phyloP scores from a whole-genome alignment of 163 green algal species.

The Botryococcus braunii region DNA sequence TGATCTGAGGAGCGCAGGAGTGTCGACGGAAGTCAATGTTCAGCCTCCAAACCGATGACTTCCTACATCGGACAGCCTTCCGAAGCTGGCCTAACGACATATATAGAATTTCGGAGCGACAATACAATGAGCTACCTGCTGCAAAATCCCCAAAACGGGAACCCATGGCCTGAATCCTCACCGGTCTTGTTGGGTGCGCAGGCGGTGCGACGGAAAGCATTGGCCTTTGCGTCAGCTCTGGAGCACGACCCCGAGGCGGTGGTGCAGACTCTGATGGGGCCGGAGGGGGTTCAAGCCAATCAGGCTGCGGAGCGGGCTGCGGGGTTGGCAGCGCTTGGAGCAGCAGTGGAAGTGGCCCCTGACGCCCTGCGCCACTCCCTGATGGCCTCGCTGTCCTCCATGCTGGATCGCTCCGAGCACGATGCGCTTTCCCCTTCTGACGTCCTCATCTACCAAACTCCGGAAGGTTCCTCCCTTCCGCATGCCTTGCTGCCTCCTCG shows the following conservation, averaged over 20 bases:
- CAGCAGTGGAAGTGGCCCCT: conserved; percentile 30
- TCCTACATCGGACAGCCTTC: no score
- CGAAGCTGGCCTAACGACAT: no score
- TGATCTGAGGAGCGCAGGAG: no score
- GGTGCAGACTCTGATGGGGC: conserved; percentile 13
- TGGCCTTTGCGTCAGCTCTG: neutral
- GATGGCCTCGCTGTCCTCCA: conserved; percentile 27
- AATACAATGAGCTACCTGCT: no score
- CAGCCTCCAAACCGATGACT: no score
- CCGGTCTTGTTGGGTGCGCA: neutral
- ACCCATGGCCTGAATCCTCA: neutral
- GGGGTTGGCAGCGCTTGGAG: conserved; percentile 36
- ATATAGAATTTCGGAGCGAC: no score
- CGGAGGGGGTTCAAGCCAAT: conserved; percentile 17
- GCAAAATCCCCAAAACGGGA: no score
- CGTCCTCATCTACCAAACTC: conserved; percentile 48
- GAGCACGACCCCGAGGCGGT: neutral
- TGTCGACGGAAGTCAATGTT: no score
- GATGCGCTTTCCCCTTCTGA: conserved; percentile 41
- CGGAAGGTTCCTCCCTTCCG: conserved; percentile 25
- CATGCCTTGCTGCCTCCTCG: neutral
- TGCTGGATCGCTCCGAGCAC: conserved; percentile 43
- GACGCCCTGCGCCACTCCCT: conserved; percentile 27
- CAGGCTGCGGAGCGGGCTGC: conserved; percentile 21
- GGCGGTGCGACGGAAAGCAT: neutral